Evolutionary conservation across 495 filamentous ascomycete species (phyloP), one percentile per base, ranked within the genome.

Genomic region (Neurospora sp.): DNA sequence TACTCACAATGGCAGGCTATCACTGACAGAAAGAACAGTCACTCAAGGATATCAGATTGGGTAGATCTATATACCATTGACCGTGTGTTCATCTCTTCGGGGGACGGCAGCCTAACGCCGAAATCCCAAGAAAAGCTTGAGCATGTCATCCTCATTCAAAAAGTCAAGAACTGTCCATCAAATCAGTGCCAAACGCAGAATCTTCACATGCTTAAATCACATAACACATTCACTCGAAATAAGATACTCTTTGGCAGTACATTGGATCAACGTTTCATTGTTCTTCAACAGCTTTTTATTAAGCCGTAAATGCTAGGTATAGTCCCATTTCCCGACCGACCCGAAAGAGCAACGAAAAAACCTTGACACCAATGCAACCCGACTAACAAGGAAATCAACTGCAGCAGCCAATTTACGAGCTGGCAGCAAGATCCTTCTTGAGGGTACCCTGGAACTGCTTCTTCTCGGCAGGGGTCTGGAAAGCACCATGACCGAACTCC

Each of bases 401-500:
- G 74, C 21, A 54, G 70, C 71, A 72, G 74, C 54, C 80, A 79
- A 69, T 79, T 88, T 92, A 95, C 81, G 90, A 87, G 86, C 89
- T 85, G 81, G 89, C 82, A 78, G 84, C 85, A 76, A 98, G 86
- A 81, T 98, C 94, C 93, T 98, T 98, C 94, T 99, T 99, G 91
- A 99, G 92, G 69, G 94, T 96, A 86, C 96, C 96, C 85, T 97
- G 79, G 88, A 91, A 94, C 80, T 90, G 86, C 85, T 91, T 91
- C 94, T 99, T 99, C 92, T 99, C 96, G 82, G 92, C 92, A 81
- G 90, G 86, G 71, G 94, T 98, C 89, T 99, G 96, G 92, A 97
- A 99, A 83, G 93, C 96, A 90, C 96, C 96, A 88, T 99, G 96
- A 85, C 96, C 96, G 88, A 98, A 99, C 90, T 99, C 97, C 86